These are phyloP conservation scores for Coffea eugenioides DNA, from an alignment of 257 asterid genomes.

Conservation along the genomic window DNA sequence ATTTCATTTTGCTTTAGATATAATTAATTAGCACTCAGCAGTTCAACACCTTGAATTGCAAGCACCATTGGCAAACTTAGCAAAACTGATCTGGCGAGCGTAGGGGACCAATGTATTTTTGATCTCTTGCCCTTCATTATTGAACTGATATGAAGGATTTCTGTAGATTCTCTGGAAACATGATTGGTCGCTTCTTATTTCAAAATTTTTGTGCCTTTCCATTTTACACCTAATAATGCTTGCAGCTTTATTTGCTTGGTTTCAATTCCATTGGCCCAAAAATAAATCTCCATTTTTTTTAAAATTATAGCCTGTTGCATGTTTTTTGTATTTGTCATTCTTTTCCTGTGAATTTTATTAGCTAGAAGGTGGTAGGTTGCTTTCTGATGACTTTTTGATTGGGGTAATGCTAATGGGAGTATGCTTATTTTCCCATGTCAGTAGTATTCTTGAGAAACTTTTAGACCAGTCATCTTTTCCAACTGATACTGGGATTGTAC, in stretches of 20 bases:
- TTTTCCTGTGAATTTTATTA: not conserved
- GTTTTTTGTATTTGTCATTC: not conserved
- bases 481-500: not conserved
- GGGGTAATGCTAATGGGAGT: not conserved
- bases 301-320: not conserved
- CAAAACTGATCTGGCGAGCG: not conserved
- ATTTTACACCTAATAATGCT: not conserved
- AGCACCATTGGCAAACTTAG: not conserved
- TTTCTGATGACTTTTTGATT: not conserved
- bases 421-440: not conserved
- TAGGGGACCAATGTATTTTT: not conserved
- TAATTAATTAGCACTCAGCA: not conserved
- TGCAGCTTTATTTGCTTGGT: not conserved
- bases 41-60: not conserved
- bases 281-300: not conserved
- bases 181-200: not conserved
- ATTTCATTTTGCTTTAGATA: not conserved
- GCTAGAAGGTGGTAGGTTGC: not conserved
- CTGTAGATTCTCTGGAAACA: not conserved
- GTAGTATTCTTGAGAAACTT: not conserved
- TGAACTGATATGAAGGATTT: not conserved
- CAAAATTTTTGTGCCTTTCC: not conserved
- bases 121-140: not conserved
- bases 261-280: not conserved
- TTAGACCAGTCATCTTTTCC: not conserved